Conservation (phyloP, 345 rosid species). For the Eucalyptus albens region DNA sequence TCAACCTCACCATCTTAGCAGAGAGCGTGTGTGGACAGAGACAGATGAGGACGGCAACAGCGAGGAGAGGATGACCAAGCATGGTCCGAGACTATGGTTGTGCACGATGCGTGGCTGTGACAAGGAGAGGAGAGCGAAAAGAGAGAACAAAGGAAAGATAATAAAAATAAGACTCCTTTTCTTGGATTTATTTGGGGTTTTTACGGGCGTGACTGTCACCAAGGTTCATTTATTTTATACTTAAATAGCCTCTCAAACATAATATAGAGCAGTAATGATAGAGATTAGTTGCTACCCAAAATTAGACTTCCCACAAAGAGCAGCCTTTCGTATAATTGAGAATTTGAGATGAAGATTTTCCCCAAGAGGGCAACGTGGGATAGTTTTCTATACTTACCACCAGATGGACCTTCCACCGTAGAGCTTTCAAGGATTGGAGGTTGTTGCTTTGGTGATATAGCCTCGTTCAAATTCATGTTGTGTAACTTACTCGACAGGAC, state of each 20-base stretch:
- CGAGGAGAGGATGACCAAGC: neutral
- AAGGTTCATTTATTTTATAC: neutral
- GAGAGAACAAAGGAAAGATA: neutral
- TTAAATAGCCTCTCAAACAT: neutral
- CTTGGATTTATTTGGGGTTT: neutral
- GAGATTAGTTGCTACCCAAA: neutral
- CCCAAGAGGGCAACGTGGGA: neutral
- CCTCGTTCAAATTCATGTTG: neutral
- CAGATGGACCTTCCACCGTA: neutral
- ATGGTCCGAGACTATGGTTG: neutral
- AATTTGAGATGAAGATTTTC: neutral
- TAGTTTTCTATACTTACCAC: neutral
- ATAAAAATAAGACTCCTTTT: neutral
- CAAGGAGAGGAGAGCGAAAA: neutral
- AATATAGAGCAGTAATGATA: neutral
- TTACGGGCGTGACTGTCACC: neutral
- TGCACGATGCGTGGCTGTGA: neutral
- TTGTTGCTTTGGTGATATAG: neutral
- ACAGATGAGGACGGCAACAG: neutral
- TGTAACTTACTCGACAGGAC: neutral
- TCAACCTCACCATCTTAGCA: neutral
- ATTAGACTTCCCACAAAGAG: neutral
- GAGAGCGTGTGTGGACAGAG: neutral
- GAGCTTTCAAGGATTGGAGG: neutral
- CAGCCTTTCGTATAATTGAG: neutral